phyloP scores from a whole-genome alignment of 2,329 filamentous ascomycete genomes.

The Pseudomassariella vexata region DNA sequence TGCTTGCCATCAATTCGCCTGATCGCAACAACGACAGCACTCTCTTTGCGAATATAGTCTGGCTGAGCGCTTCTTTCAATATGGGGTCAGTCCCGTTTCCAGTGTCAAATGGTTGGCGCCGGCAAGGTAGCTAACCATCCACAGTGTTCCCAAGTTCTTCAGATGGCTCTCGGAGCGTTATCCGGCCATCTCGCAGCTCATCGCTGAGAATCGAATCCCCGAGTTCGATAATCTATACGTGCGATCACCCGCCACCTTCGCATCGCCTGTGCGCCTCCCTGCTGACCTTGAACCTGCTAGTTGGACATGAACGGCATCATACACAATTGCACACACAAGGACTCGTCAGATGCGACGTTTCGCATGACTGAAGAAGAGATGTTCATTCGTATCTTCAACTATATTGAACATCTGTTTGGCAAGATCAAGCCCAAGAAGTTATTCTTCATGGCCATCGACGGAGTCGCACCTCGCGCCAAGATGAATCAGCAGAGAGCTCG shows the following conservation, averaged over 20 bases:
- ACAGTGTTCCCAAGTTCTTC: constrained; percentile 81
- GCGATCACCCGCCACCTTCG: constrained; percentile 23
- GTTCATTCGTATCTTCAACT: constrained; percentile 99
- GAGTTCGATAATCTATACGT: constrained; percentile 97
- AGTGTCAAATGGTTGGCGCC: too few relatives aligned
- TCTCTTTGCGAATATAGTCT: not conserved
- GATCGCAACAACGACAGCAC: too few relatives aligned
- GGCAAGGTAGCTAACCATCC: constrained; percentile 14
- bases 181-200: constrained; percentile 95
- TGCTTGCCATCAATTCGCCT: too few relatives aligned
- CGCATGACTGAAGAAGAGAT: constrained; percentile 96
- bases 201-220: constrained; percentile 96
- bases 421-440: constrained; percentile 98
- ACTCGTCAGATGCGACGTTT: constrained; percentile 85
- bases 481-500: constrained; percentile 99
- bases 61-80: not conserved
- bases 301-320: constrained; percentile 99
- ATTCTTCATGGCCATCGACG: constrained; percentile 99
- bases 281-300: constrained; percentile 37
- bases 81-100: constrained; percentile 12
- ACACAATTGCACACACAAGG: constrained; percentile 98
- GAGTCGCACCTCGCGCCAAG: constrained; percentile 94
- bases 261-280: constrained; percentile 7
- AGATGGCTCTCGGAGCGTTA: constrained; percentile 99
- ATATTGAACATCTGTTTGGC: constrained; percentile 96